Percentiles rank a stretch among this genome's conserved stretches.
These are phyloP conservation scores for Colletotrichum somersetense DNA, from an alignment of 2,329 filamentous ascomycete species.

Conservation along the genomic window DNA sequence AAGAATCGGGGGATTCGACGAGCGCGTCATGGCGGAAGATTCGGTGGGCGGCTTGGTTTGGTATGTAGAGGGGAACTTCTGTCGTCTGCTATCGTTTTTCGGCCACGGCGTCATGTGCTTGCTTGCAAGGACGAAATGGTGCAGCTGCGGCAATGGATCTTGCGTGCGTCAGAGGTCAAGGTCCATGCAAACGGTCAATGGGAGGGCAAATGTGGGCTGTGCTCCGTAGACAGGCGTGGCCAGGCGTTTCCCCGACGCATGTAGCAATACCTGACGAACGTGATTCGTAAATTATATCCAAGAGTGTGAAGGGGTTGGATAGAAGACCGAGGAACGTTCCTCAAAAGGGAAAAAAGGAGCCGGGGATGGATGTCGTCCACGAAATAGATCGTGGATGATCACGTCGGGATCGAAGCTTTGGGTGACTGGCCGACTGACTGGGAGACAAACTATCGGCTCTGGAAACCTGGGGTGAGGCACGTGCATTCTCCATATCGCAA, in stretches of 20 bases:
- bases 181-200: slow-evolving; percentile 38
- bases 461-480: slow-evolving; percentile 36
- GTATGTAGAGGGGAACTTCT: slow-evolving; percentile 14
- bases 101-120: slow-evolving; percentile 31
- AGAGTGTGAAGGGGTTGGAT: not conserved
- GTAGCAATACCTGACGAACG: not conserved
- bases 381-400: slow-evolving; percentile 6
- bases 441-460: not conserved
- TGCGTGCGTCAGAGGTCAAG: slow-evolving; percentile 39
- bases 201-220: slow-evolving; percentile 26
- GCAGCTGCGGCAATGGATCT: slow-evolving; percentile 29
- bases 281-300: not conserved
- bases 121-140: slow-evolving; percentile 32
- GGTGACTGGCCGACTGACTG: slow-evolving; percentile 7
- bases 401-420: slow-evolving; percentile 8
- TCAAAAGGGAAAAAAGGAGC: slow-evolving; percentile 10
- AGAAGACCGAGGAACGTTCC: not conserved
- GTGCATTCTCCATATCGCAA: slow-evolving; percentile 30
- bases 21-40: slow-evolving; percentile 62
- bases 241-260: slow-evolving; percentile 2
- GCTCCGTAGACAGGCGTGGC: slow-evolving; percentile 11
- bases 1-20: slow-evolving; percentile 66
- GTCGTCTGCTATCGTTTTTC: slow-evolving; percentile 29
- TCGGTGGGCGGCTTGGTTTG: not conserved
- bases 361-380: slow-evolving; percentile 18